Evolutionary conservation across 2,329 filamentous ascomycete species (phyloP), one percentile per base, ranked within the genome.

Genomic region (Plenodomus tracheiphilus): DNA sequence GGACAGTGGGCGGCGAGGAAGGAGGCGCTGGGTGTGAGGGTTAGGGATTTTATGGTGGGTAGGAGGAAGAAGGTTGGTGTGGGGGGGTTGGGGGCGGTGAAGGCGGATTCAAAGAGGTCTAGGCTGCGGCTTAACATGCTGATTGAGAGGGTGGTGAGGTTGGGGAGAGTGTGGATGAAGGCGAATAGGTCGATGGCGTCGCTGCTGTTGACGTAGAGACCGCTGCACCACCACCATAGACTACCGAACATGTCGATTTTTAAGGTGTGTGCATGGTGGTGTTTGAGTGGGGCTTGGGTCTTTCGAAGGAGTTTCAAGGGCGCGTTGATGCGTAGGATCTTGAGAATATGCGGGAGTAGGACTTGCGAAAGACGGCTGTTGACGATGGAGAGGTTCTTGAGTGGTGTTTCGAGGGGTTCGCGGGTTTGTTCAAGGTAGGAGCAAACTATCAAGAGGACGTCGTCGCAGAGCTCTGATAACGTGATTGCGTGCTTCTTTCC

Each of bases 121-220:
- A 59, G n/a, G 20, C 53, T 59, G 2, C 52, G 46, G n/a, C 46
- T 50, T 56, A 61, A 54, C 58, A 61, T 61, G 10, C 43, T 52
- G 9, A 61, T 41, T 10, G 59, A 51, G 11, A 61, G 18, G 2
- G 19, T 50, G n/a, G 32, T 50, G 8, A 61, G 16, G 1, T 25
- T 19, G 30, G 22, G 19, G 21, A 61, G 17, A 54, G 56, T 50
- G 59, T n/a, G 17, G 34, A 36, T 36, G 7, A 36, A 36, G 7
- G 15, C n/a, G 34, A 36, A 36, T 5, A 36, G 5, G 34, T 36
- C 34, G 17, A 18, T 36, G 34, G 17, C 34, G n/a, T 36, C 34
- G 34, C 17, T 5, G 34, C 6, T 15, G 17, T 6, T 7, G 15
- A 36, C 34, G 17, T 36, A 36, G 13, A 36, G 13, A 15, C 34